These are phyloP conservation scores for Leptoxyphium fumago DNA, from an alignment of 2,329 filamentous ascomycete genomes.

Conservation along the genomic window DNA sequence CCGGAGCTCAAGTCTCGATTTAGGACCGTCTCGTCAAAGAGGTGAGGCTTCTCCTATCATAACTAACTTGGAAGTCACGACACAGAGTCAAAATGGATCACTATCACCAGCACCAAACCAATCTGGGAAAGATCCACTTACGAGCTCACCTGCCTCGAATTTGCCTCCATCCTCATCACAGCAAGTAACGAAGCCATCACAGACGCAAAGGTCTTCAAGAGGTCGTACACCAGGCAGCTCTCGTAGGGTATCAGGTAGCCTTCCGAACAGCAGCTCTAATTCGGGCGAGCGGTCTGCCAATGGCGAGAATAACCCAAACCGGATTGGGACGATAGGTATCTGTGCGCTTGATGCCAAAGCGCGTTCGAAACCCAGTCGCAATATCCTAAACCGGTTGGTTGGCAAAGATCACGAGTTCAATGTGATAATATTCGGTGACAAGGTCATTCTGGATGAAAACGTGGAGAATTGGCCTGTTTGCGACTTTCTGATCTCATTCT, in stretches of 20 bases:
- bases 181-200: conserved; percentile 3
- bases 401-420: conserved; percentile 88
- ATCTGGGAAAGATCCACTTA: conserved; percentile 24
- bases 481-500: conserved; percentile 96
- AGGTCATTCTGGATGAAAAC: conserved; percentile 93
- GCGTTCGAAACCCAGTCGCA: conserved; percentile 88
- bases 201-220: conserved; percentile 22
- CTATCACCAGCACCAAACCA: conserved; percentile 22
- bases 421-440: conserved; percentile 94
- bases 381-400: conserved; percentile 85
- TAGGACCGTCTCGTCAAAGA: neutral
- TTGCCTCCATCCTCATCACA: conserved; percentile 46
- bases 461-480: conserved; percentile 94
- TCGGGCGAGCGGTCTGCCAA: conserved; percentile 51
- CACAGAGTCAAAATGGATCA: conserved; percentile 29
- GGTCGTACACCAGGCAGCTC: conserved; percentile 39
- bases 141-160: conserved; percentile 65
- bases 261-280: conserved; percentile 66
- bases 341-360: conserved; percentile 94
- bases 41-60: conserved; percentile 27
- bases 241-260: conserved; percentile 67
- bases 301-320: conserved; percentile 40
- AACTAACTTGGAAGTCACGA: conserved; percentile 29
- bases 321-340: conserved; percentile 63
- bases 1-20: neutral